Base-by-base conservation (phyloP, 1,139 yeast genomes). In the Yamadazyma sp. region DNA sequence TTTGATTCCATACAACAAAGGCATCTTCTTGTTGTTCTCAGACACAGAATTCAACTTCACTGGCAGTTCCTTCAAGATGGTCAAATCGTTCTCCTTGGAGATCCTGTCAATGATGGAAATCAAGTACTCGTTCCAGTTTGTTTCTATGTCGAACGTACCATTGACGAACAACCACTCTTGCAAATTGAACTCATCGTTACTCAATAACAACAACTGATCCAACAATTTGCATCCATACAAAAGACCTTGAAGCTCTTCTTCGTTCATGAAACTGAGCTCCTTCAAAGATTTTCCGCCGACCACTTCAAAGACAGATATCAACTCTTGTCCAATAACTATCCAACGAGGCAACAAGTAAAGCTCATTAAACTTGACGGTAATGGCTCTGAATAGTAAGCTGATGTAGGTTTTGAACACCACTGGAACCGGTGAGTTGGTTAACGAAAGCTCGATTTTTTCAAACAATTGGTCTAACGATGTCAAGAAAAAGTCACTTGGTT, bases 161-260 rank as follows among this genome's bases (percentile, higher is more conserved):
- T 83, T 75, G 11, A 91, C 76, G 58, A 88, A 92, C 1, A 91
- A 66, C 98, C 98, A 92, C 53, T 87, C 92, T 49, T 78, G 73
- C 49, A 85, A 61, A 52, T 82, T 83, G 60, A 92, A 91, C 39
- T 88, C 96, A 54, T 89, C 97, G 38, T 73, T 73, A 30, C 81
- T 77, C 38, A 88, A 54, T 8, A 85, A 67, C 17, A 91, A 59
- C 18, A 89, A 58, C 31, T 85, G 74, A 57, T 92, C 98, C 34
- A 92, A 66, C 17, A 92, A 66, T 58, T 89, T 91, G 54, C 89
- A 83, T 0, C 83, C 85, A 40, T 77, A 75, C 28, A 84, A 64
- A 1, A 77, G 51, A 24, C 75, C 56, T 23, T 59, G 56, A n/a
- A 73, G 53, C 33, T 77, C 76, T 5, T 74, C 66, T 2, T 60